Conservation (phyloP, 1,284 basidiomycete genomes). For the Trametes polyzona region DNA sequence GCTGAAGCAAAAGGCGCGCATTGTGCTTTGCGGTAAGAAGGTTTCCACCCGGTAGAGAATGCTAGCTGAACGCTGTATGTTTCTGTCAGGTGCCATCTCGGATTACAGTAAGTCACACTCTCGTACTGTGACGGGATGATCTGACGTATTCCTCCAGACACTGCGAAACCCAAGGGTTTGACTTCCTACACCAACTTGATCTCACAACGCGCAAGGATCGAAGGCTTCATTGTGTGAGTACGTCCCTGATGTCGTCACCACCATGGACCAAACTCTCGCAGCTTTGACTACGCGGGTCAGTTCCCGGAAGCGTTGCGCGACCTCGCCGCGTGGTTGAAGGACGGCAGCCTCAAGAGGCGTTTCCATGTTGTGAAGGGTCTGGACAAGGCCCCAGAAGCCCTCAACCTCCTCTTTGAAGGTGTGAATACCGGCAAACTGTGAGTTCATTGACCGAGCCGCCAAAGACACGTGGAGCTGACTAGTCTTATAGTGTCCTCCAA, state of each 20-base stretch:
- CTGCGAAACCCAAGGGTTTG: constrained; percentile 58
- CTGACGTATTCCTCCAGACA: constrained; percentile 42
- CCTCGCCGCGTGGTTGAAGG: constrained; percentile 56
- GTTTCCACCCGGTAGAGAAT: not conserved
- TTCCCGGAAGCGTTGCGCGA: constrained; percentile 59
- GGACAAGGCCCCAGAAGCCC: constrained; percentile 68
- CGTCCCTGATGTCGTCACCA: not conserved
- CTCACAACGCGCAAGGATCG: constrained; percentile 72
- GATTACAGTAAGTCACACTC: constrained; percentile 60
- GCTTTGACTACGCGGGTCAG: constrained; percentile 67
- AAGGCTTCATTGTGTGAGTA: constrained; percentile 83
- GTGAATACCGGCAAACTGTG: constrained; percentile 84
- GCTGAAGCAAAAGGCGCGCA: constrained; percentile 77
- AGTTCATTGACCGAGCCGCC: constrained; percentile 37
- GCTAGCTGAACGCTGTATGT: not conserved
- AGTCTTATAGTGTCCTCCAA: constrained; percentile 12
- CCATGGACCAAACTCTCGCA: no score
- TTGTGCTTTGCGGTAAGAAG: constrained; percentile 69
- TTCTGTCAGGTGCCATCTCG: constrained; percentile 75
- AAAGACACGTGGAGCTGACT: not conserved
- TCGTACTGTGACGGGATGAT: not conserved
- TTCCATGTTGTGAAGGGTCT: constrained; percentile 82
- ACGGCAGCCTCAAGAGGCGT: constrained; percentile 81
- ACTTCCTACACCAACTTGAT: constrained; percentile 71
- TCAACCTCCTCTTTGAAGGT: constrained; percentile 78